Evolutionary conservation across 257 asterid species (phyloP).

Genomic region (Nicotiana obtusifolia): DNA sequence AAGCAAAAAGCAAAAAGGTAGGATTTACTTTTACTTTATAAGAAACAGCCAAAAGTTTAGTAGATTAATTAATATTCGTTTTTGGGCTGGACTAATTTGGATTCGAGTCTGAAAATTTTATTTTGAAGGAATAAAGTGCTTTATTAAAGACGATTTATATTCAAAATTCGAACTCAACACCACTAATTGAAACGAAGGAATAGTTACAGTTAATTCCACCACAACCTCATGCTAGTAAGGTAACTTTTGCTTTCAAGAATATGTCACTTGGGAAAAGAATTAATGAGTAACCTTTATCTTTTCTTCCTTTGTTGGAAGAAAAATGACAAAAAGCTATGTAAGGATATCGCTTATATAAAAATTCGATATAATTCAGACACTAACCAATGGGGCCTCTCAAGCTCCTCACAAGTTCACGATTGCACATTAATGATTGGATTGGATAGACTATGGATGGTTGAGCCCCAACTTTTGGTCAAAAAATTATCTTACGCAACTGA

Average conservation of each 20-base stretch:
- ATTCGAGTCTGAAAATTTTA: fast-evolving
- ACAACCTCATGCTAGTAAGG: too few species aligned
- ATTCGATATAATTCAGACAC: neutral
- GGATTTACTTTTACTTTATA: neutral
- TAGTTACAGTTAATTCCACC: too few species aligned
- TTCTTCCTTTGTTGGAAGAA: neutral
- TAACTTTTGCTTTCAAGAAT: neutral
- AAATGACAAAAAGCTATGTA: neutral
- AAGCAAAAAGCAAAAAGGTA: neutral
- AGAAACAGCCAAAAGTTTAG: neutral
- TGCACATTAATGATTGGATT: neutral
- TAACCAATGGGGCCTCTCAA: neutral
- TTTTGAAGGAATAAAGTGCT: too few species aligned
- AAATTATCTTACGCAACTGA: conserved; percentile 12
- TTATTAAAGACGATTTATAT: too few species aligned
- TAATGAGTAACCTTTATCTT: neutral
- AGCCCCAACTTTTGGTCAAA: neutral
- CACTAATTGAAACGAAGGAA: fast-evolving
- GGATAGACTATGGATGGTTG: conserved; percentile 3
- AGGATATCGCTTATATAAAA: neutral
- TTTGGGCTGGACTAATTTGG: too few species aligned
- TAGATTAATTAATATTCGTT: neutral
- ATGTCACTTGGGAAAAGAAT: neutral
- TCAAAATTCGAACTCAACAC: fast-evolving
- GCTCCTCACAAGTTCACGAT: neutral